Evolutionary conservation across 75 land plant genomes (phyloP), one percentile per base, ranked within the genome.

Genomic region (Picea glauca): DNA sequence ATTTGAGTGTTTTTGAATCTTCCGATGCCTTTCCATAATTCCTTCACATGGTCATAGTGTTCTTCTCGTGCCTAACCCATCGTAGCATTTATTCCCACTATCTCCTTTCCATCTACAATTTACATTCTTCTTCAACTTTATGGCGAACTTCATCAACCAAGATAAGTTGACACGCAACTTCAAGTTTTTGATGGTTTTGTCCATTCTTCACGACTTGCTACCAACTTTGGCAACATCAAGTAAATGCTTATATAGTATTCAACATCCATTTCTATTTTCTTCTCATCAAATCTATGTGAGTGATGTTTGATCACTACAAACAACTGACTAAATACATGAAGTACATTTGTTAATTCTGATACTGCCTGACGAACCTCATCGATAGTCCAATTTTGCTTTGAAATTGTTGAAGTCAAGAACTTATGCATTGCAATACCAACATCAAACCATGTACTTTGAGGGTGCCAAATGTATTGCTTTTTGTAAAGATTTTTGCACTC

Each of bases 371-470:
- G 93, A 43, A 94, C 94, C 98, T 94, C 99, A 80, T 96, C 97
- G 23, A 92, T 95, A 26, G 94, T 85, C 65, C 90, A 84, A 77
- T 92, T 96, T 58, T 81, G 62, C 80, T 96, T 96, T 78, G 92
- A 89, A 11, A 96, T 83, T 20, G 99, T 96, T 17, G 91, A 91
- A 21, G 90, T 85, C 17, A 97, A 96, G 54, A 96, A 96, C 80
- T 96, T 96, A 74, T 96, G 97, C 93, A 96, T 89, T 8, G 92
- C 88, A 74, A 92, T 93, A 62, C 95, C 99, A 20, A 89, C 93
- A 86, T 96, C 89, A 87, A 96, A 94, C 74, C 66, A 91, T 88
- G 72, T 93, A 91, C 76, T 96, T 92, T 57, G 97, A 96, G 33
- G 99, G 97, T 67, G 97, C 87, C 80, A 92, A 85, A 74, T 94